Evolutionary conservation across 345 rosid species (phyloP).

Genomic region (Carallia pectinifolia): DNA sequence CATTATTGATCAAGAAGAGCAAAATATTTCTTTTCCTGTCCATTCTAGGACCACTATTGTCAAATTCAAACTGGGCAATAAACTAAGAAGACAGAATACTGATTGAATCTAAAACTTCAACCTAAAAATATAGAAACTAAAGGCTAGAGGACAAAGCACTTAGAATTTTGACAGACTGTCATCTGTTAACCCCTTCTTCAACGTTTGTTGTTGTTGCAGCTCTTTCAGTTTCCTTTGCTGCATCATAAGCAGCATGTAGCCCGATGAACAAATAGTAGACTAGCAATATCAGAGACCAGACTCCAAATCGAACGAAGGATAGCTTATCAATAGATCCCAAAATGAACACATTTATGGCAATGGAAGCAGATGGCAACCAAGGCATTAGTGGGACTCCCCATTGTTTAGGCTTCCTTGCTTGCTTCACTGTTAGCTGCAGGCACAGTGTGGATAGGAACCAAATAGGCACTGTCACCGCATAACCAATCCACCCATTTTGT

Average conservation of each 20-base stretch:
- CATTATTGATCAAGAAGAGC: no score
- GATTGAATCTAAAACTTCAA: no score
- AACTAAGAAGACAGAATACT: no score
- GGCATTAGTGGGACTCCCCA: slow-evolving; percentile 26
- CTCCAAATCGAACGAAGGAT: slow-evolving; percentile 20
- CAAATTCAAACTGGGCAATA: no score
- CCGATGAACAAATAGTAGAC: slow-evolving; percentile 17
- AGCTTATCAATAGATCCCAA: slow-evolving; percentile 24
- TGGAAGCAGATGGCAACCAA: slow-evolving; percentile 25
- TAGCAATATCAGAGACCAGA: slow-evolving; percentile 13
- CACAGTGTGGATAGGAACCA: slow-evolving; percentile 23
- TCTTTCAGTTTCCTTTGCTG: slow-evolving; percentile 13
- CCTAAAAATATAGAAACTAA: no score
- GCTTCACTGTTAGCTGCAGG: slow-evolving; percentile 17
- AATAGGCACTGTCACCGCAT: slow-evolving; percentile 19
- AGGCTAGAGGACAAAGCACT: no score
- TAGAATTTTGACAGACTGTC: not conserved
- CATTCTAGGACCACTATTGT: no score
- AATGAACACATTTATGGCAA: slow-evolving; percentile 24
- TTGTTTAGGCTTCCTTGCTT: slow-evolving; percentile 22
- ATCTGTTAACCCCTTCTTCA: slow-evolving; percentile 1
- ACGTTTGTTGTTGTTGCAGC: not conserved
- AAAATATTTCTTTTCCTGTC: no score
- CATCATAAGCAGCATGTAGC: slow-evolving; percentile 24
- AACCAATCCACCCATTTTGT: slow-evolving; percentile 19